Evolutionary conservation across 768 basidiomycete genomes (phyloP).

Genomic region (Ramaria rubella): DNA sequence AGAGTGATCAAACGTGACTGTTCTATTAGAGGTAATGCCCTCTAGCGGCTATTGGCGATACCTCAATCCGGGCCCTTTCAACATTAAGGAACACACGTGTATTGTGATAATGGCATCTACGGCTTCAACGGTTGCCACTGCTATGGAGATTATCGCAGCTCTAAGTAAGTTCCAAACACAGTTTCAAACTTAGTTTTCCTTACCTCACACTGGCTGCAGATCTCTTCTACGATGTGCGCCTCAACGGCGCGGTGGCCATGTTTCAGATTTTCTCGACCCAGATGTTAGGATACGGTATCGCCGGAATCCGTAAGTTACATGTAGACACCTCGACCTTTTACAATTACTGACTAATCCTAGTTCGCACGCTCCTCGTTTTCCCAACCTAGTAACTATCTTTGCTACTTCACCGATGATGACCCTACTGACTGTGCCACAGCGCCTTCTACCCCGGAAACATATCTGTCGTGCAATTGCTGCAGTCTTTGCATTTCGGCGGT

Average conservation of each 20-base stretch:
- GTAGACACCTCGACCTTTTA: conserved; percentile 13
- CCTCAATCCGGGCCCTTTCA: conserved; percentile 59
- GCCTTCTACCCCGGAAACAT: conserved; percentile 49
- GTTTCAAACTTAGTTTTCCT: background rate
- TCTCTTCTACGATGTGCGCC: conserved; percentile 43
- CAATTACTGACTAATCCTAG: conserved; percentile 19
- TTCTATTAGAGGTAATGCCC: conserved; percentile 33
- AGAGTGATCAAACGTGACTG: background rate
- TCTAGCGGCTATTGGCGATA: conserved; percentile 43
- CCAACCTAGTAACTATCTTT: conserved; percentile 38
- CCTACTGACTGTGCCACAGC: conserved; percentile 8
- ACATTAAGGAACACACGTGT: conserved; percentile 55
- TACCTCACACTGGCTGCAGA: conserved; percentile 24
- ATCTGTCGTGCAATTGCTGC: conserved; percentile 45
- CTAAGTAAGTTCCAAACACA: conserved; percentile 34
- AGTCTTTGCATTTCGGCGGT: conserved; percentile 47
- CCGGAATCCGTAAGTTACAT: conserved; percentile 26
- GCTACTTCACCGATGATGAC: background rate
- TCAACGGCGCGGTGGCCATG: conserved; percentile 45
- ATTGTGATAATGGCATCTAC: conserved; percentile 59
- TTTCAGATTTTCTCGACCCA: conserved; percentile 51
- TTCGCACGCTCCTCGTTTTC: conserved; percentile 44
- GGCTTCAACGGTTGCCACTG: conserved; percentile 49
- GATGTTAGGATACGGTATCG: conserved; percentile 35
- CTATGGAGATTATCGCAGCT: conserved; percentile 55